Conservation (phyloP, 441 rosid species). For the Cnidoscolus chayamansa region DNA sequence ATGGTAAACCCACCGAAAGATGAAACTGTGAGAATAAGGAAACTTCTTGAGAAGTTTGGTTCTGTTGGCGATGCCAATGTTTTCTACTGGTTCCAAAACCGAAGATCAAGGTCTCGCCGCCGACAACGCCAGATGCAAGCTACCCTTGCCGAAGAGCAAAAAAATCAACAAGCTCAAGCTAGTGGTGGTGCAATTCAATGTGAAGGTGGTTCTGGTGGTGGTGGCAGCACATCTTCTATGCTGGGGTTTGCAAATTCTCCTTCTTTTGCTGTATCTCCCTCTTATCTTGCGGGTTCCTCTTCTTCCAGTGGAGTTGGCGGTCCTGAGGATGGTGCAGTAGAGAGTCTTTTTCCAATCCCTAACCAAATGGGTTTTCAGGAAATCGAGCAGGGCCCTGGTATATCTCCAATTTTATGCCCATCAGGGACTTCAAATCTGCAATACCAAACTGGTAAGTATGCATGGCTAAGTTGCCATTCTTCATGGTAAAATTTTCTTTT, state of each 20-base stretch:
- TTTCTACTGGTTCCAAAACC: slow-evolving; percentile 97
- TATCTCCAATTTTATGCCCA: slow-evolving; percentile 49
- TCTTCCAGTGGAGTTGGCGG: slow-evolving; percentile 35
- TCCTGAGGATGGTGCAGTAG: slow-evolving; percentile 37
- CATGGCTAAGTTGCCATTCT: slow-evolving; percentile 23
- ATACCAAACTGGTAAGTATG: slow-evolving; percentile 60
- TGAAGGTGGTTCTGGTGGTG: slow-evolving; percentile 27
- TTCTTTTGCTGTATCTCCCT: slow-evolving; percentile 36
- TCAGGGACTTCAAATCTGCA: slow-evolving; percentile 59
- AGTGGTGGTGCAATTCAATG: slow-evolving; percentile 42
- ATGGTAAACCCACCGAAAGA: slow-evolving; percentile 97
- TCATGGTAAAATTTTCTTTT: background rate
- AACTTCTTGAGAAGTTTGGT: slow-evolving; percentile 84
- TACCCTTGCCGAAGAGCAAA: slow-evolving; percentile 44
- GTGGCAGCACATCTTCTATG: slow-evolving; percentile 23
- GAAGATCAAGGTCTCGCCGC: slow-evolving; percentile 94
- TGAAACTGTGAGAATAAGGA: slow-evolving; percentile 83
- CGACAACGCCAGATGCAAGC: slow-evolving; percentile 91
- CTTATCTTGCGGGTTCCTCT: slow-evolving; percentile 43
- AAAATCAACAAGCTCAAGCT: slow-evolving; percentile 29
- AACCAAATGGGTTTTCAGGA: slow-evolving; percentile 66
- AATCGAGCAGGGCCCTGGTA: slow-evolving; percentile 45
- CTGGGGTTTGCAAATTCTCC: slow-evolving; percentile 32
- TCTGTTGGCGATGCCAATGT: slow-evolving; percentile 92
- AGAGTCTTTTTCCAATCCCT: slow-evolving; percentile 48